Base-by-base conservation (phyloP, 495 filamentous ascomycete genomes). In the Aspergillus saccharolyticus region DNA sequence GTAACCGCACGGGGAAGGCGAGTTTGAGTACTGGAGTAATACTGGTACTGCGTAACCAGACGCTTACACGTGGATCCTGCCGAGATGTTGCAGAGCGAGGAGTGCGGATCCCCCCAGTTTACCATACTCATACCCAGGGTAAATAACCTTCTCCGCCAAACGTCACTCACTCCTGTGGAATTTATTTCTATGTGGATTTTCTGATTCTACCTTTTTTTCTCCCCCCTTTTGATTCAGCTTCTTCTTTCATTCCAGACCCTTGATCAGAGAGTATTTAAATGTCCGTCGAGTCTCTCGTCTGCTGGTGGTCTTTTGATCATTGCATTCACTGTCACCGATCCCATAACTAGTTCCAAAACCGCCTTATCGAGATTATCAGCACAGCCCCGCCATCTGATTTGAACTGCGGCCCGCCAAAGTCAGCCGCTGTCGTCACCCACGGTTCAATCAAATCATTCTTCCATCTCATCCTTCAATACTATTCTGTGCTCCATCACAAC, bases 351-450 rank as follows among this genome's bases (percentile, higher is more conserved):
- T 28, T 28, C 47, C 47, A 17, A 17, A 10, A 47, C 19, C 24
- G 44, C 44, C 44, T 21, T 47, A 47, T 47, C 44, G 19, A 39
- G 44, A 21, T 22, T 57, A 43, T 49, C 54, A 54, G 51, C 42
- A 30, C 45, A 44, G 48, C 53, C 56, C 51, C 55, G 21, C 56
- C 63, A 44, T 52, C 46, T 22, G 15, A 24, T 28, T 50, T n/a
- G 30, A 54, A 54, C 54, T 42, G 24, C 57, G 59, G 60, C 57
- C 54, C 57, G 54, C 22, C 48, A 17, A 51, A 55, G 66, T 69
- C 64, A 66, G 52, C 66, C 62, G 64, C 62, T 57, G 48, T 61
- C 62, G 60, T 63, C 66, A 69, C 55, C 66, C 67, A 65, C 67
- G 62, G 64, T 69, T 65, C 58, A 43, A 52, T 48, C 53, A 42